Conservation (phyloP, 768 basidiomycete species). For the Daedaleopsis sinensis region DNA sequence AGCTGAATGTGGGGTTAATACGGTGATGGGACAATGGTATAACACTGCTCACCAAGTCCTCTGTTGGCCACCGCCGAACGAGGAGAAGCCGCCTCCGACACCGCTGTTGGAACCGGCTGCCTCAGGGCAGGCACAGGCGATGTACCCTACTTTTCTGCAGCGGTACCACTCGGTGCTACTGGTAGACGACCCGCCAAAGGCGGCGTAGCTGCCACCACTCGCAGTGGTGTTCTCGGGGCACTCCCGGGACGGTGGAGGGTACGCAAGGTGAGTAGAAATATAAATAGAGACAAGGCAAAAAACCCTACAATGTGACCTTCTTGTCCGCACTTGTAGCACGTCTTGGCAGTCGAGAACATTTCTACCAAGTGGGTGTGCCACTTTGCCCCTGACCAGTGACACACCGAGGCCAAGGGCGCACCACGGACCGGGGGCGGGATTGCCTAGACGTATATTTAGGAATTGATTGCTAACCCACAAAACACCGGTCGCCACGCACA, state of each 20-base stretch:
- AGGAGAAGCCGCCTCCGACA: constrained; percentile 37
- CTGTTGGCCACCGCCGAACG: constrained; percentile 44
- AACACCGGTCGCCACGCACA: no score
- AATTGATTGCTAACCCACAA: no score
- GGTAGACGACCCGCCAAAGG: constrained; percentile 31
- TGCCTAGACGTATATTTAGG: no score
- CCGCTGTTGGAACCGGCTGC: constrained; percentile 32
- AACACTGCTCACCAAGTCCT: constrained; percentile 28
- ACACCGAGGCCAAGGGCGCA: no score
- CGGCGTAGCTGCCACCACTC: constrained; percentile 28
- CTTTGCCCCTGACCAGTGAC: no score
- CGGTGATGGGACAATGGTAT: background rate
- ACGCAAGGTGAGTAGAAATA: background rate
- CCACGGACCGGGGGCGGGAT: no score
- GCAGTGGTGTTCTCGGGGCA: constrained; percentile 58
- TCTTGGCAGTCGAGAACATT: constrained; percentile 50
- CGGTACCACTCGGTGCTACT: constrained; percentile 73
- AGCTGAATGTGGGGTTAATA: constrained; percentile 47
- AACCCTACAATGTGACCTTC: constrained; percentile 83
- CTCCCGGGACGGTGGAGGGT: constrained; percentile 68
- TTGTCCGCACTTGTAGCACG: constrained; percentile 85
- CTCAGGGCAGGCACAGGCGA: constrained; percentile 81
- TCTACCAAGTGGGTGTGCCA: constrained; percentile 88
- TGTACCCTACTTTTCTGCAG: constrained; percentile 85
- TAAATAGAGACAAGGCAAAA: background rate